These are phyloP conservation scores for Coemansia sp. DNA, from an alignment of 192 early-diverging fungal species.

Conservation along the genomic window DNA sequence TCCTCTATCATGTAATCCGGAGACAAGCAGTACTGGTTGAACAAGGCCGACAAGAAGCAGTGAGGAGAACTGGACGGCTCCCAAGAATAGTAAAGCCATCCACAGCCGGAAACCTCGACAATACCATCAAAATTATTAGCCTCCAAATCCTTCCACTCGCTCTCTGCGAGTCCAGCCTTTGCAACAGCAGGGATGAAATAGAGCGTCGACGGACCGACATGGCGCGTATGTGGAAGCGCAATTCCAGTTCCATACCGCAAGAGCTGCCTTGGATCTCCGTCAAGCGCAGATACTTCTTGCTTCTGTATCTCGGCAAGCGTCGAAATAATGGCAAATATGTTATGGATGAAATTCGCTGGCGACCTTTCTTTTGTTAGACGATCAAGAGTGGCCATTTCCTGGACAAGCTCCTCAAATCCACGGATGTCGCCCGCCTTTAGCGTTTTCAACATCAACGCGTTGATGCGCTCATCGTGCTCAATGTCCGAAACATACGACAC, in stretches of 20 bases:
- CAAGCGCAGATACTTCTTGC: slow-evolving; percentile 36
- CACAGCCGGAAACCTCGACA: slow-evolving; percentile 18
- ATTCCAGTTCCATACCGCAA: slow-evolving; percentile 37
- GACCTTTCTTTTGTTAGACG: slow-evolving; percentile 26
- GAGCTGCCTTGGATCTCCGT: slow-evolving; percentile 23
- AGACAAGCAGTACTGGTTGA: slow-evolving; percentile 25
- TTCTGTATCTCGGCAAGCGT: slow-evolving; percentile 42
- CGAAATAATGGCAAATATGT: slow-evolving; percentile 37
- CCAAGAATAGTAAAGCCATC: slow-evolving; percentile 46
- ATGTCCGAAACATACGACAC: slow-evolving; percentile 48
- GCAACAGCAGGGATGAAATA: slow-evolving; percentile 32
- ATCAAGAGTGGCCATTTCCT: slow-evolving; percentile 40
- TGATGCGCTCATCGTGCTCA: slow-evolving; percentile 44
- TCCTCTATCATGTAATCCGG: slow-evolving; percentile 27
- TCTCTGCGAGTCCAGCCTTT: slow-evolving; percentile 9
- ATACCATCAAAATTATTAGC: slow-evolving; percentile 9
- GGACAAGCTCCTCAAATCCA: slow-evolving; percentile 41
- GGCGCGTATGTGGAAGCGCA: slow-evolving; percentile 36
- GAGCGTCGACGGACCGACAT: slow-evolving; percentile 41
- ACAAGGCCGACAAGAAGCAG: slow-evolving; percentile 28
- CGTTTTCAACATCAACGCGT: slow-evolving; percentile 30
- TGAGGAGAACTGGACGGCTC: slow-evolving; percentile 32
- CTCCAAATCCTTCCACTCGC: slow-evolving; percentile 19
- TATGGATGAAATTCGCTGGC: slow-evolving; percentile 47
- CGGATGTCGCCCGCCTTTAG: slow-evolving; percentile 29